These are phyloP conservation scores for Trichoderma sp. DNA, from an alignment of 2,329 filamentous ascomycete species.

Conservation along the genomic window DNA sequence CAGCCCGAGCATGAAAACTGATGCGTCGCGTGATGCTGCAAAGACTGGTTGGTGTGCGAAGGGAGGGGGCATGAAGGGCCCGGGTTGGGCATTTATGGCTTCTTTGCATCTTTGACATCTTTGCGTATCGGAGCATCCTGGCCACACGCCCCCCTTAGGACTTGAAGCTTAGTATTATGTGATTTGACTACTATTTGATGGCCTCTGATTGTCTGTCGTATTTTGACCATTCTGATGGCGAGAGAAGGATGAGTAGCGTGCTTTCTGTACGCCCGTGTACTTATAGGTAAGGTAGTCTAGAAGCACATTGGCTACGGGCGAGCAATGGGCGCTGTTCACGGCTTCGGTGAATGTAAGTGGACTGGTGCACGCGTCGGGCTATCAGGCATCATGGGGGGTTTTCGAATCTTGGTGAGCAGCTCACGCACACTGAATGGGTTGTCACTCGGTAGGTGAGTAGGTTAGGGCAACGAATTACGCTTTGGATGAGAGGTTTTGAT, in stretches of 20 bases:
- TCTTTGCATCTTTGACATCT: not conserved
- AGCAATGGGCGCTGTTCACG: not conserved
- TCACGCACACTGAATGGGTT: no score
- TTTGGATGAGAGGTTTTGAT: no score
- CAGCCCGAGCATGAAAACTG: conserved; percentile 5
- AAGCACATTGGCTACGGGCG: not conserved
- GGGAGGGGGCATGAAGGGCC: not conserved
- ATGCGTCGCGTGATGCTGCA: conserved; percentile 25
- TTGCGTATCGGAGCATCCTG: not conserved
- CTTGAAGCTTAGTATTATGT: no score
- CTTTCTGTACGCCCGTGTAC: not conserved
- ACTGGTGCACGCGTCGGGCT: not conserved
- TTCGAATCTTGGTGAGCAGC: no score
- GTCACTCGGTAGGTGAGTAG: no score
- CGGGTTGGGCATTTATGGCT: conserved; percentile 16
- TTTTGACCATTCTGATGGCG: no score
- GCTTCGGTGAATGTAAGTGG: conserved; percentile 14
- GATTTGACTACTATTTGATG: no score
- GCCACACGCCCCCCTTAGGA: not conserved
- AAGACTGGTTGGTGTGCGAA: conserved; percentile 6
- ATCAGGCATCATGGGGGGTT: not conserved
- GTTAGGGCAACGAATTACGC: no score
- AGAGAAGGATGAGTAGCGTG: no score
- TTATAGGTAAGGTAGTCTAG: no score
- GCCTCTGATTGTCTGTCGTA: no score